A percentile compares a stretch with the other conserved stretches of the same genome.
These are phyloP conservation scores for Scutellaria baicalensis DNA, from an alignment of 257 asterid genomes.

Conservation along the genomic window DNA sequence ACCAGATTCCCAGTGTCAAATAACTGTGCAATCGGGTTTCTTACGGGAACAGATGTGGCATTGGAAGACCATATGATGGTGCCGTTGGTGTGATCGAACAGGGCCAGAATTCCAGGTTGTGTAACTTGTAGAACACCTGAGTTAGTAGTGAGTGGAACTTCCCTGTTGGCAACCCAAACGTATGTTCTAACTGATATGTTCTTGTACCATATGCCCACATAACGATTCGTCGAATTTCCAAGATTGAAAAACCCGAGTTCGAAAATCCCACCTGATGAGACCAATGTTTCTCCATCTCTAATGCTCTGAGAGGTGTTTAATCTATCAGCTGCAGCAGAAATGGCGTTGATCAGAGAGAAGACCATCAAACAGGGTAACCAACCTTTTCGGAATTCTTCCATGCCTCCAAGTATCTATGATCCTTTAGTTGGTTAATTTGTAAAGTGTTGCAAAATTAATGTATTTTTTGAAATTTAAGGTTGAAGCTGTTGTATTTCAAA, in stretches of 20 bases:
- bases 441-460: too few relatives aligned
- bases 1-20: background rate
- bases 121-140: background rate
- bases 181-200: background rate
- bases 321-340: background rate
- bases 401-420: background rate
- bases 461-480: too few relatives aligned
- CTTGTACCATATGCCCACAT: background rate
- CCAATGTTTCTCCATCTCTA: background rate
- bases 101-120: background rate
- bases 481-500: too few relatives aligned
- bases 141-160: background rate
- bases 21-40: background rate
- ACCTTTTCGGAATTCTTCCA: background rate
- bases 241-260: background rate
- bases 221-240: background rate
- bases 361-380: background rate
- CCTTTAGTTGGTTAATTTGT: too few relatives aligned
- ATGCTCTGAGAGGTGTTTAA: background rate
- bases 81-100: background rate
- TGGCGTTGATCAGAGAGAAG: background rate
- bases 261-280: background rate
- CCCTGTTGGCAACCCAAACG: background rate
- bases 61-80: background rate
- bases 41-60: background rate